Percentiles rank a stretch among this genome's conserved stretches.
phyloP scores from a whole-genome alignment of 805 yeast genomes.

The Cyberlindnera japonica region DNA sequence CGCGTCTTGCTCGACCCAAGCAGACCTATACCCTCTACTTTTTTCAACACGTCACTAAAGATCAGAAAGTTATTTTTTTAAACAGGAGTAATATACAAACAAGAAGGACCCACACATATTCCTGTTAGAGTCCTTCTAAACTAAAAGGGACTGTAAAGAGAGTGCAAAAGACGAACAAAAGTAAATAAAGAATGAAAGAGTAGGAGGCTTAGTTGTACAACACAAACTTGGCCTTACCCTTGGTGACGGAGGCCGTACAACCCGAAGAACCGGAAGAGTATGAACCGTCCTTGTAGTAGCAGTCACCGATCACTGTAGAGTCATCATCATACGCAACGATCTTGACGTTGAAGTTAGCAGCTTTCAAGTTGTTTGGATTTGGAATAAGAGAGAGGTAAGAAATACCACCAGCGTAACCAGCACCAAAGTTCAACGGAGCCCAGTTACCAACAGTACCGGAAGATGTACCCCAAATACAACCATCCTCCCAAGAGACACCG shows the following conservation, averaged over 20 bases:
- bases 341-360: conserved; percentile 71
- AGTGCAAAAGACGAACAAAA: neutral
- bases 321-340: conserved; percentile 57
- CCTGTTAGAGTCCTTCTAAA: too few relatives aligned
- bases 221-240: conserved; percentile 82
- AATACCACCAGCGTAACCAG: conserved; percentile 66
- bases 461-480: conserved; percentile 88
- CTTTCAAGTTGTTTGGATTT: conserved; percentile 79
- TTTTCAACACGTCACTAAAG: too few relatives aligned
- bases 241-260: conserved; percentile 87
- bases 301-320: conserved; percentile 58
- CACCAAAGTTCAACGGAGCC: conserved; percentile 96
- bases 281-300: conserved; percentile 74
- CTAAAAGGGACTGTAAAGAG: neutral
- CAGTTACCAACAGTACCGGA: conserved; percentile 91
- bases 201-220: conserved; percentile 40
- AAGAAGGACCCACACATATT: neutral
- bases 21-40: too few relatives aligned
- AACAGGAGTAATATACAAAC: too few relatives aligned
- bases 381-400: conserved; percentile 89
- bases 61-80: too few relatives aligned
- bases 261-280: conserved; percentile 74
- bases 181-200: neutral
- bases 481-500: conserved; percentile 85
- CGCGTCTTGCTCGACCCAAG: too few relatives aligned